These are phyloP conservation scores for Termitomyces sp. DNA, from an alignment of 768 basidiomycete genomes.

Conservation along the genomic window DNA sequence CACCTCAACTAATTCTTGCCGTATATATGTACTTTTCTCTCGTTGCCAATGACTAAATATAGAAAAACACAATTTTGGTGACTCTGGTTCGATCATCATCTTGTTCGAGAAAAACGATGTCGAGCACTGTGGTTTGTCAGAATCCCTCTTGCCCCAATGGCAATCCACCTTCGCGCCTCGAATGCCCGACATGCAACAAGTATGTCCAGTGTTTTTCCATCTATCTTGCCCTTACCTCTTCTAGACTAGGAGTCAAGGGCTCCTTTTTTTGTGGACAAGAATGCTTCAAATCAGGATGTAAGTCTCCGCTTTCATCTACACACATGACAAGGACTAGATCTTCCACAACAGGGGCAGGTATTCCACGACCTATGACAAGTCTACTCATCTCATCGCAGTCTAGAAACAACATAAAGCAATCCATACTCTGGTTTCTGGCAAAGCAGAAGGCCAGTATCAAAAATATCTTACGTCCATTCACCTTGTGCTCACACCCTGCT, in stretches of 20 bases:
- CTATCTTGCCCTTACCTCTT: conserved; percentile 13
- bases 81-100: conserved; percentile 11
- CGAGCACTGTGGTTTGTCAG: conserved; percentile 48
- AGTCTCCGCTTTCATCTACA: conserved; percentile 27
- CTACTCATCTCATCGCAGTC: conserved; percentile 1
- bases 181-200: conserved; percentile 96
- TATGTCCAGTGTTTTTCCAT: conserved; percentile 30
- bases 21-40: conserved; percentile 7
- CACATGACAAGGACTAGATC: background rate
- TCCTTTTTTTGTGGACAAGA: conserved; percentile 94
- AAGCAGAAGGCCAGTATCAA: conserved; percentile 18
- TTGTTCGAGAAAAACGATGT: background rate
- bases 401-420: conserved; percentile 83
- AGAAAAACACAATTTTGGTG: conserved; percentile 8
- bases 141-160: conserved; percentile 72
- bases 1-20: conserved; percentile 9
- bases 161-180: conserved; percentile 80
- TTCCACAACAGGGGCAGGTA: conserved; percentile 22
- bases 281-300: conserved; percentile 94
- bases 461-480: conserved; percentile 5
- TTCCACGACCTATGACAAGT: background rate
- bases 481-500: background rate
- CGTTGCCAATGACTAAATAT: conserved; percentile 4
- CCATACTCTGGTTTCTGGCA: conserved; percentile 52
- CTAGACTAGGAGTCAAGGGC: conserved; percentile 63